Conservation (phyloP, 306 rosid species). For the Geum urbanum region DNA sequence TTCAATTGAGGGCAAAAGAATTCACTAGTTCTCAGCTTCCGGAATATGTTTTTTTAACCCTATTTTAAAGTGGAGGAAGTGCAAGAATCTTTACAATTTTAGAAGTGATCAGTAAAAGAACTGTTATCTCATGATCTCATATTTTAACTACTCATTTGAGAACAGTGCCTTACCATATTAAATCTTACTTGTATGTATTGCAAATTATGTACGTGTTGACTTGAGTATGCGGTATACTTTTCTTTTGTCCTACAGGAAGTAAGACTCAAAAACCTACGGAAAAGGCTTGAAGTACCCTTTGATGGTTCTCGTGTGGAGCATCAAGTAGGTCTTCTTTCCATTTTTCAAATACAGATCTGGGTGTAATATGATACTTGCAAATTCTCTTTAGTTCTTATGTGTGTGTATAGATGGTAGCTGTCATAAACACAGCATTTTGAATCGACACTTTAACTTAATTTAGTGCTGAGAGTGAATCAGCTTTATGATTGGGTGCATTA, state of each 20-base stretch:
- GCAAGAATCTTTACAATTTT: not conserved
- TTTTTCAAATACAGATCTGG: not conserved
- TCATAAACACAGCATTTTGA: not conserved
- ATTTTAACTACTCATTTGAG: not conserved
- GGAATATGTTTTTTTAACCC: not conserved
- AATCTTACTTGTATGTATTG: not conserved
- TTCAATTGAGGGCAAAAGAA: not conserved
- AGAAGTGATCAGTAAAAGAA: not conserved
- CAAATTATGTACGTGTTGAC: conserved; percentile 5
- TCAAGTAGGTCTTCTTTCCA: conserved; percentile 52
- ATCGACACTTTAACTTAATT: not conserved
- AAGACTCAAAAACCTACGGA: conserved; percentile 53
- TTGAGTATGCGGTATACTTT: not conserved
- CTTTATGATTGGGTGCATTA: not conserved
- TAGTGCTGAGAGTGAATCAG: not conserved
- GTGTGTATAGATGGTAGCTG: not conserved
- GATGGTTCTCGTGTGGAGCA: conserved; percentile 80
- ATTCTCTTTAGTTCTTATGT: not conserved
- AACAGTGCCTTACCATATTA: not conserved
- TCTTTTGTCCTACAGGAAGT: conserved; percentile 53
- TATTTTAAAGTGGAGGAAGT: not conserved
- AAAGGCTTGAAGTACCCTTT: conserved; percentile 77
- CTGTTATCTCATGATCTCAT: not conserved
- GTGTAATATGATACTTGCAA: not conserved
- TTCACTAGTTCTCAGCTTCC: not conserved